These are phyloP conservation scores for Backusella tuberculispora DNA, from an alignment of 192 early-diverging fungal species.

Conservation along the genomic window DNA sequence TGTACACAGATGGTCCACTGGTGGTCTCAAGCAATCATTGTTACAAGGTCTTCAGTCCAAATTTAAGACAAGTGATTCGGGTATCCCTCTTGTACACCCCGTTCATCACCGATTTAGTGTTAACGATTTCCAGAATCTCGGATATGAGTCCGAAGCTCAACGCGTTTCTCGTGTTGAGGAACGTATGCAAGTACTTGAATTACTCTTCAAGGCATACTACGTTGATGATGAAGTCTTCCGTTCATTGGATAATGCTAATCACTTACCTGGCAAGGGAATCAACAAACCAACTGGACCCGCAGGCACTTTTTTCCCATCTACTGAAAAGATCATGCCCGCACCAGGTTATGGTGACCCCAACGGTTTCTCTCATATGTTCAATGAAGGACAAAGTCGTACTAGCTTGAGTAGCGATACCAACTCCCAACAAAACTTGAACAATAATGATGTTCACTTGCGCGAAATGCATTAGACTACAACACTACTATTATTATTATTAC, in stretches of 20 bases:
- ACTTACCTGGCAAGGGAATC: neutral
- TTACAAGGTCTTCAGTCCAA: slow-evolving; percentile 31
- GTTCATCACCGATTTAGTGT: slow-evolving; percentile 35
- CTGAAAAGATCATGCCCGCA: slow-evolving; percentile 4
- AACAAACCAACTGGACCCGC: neutral
- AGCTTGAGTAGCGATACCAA: slow-evolving; percentile 33
- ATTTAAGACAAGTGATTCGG: slow-evolving; percentile 34
- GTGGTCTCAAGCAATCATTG: slow-evolving; percentile 40
- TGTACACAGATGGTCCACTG: slow-evolving; percentile 43
- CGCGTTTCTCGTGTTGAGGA: slow-evolving; percentile 35
- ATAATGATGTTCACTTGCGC: slow-evolving; percentile 21
- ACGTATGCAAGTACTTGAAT: slow-evolving; percentile 35
- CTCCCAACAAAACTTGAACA: slow-evolving; percentile 31
- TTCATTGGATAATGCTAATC: slow-evolving; percentile 26
- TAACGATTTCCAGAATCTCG: slow-evolving; percentile 17
- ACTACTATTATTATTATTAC: neutral
- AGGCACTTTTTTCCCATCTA: slow-evolving; percentile 8
- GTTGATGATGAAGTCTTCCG: slow-evolving; percentile 40
- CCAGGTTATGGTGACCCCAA: slow-evolving; percentile 13
- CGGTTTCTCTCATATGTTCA: slow-evolving; percentile 35
- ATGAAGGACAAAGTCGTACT: slow-evolving; percentile 25
- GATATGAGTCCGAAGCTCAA: slow-evolving; percentile 30
- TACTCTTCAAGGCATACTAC: slow-evolving; percentile 39
- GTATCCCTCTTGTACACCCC: slow-evolving; percentile 37
- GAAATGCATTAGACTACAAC: slow-evolving; percentile 26